A percentile compares a stretch with the other conserved stretches of the same genome.
Evolutionary conservation across 1,139 yeast species (phyloP).

Genomic region (Meyerozyma guilliermondii): DNA sequence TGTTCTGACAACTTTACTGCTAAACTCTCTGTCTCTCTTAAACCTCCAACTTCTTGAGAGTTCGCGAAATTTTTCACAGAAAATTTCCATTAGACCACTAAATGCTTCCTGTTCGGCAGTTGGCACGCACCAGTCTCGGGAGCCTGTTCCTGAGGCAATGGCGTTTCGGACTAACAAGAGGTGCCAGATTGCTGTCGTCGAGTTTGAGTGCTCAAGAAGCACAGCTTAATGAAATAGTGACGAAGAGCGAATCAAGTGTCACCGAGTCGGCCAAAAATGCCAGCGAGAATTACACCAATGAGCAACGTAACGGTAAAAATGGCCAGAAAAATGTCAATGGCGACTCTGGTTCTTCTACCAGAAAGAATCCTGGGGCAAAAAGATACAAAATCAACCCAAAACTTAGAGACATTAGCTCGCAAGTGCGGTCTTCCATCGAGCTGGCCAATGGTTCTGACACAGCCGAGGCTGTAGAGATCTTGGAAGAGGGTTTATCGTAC

Average conservation of each 20-base stretch:
- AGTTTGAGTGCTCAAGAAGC: neutral
- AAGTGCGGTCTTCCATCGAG: constrained; percentile 23
- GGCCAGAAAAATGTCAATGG: neutral
- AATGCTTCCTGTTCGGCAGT: constrained; percentile 19
- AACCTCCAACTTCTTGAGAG: neutral
- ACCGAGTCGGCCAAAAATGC: neutral
- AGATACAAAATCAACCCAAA: constrained; percentile 16
- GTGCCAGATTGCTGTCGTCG: neutral
- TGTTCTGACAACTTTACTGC: no score
- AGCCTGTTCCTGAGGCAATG: neutral
- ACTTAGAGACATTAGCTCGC: constrained; percentile 31
- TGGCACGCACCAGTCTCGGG: constrained; percentile 14
- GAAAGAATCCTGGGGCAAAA: neutral
- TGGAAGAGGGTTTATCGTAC: constrained; percentile 40
- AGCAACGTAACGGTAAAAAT: neutral
- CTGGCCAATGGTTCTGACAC: constrained; percentile 15
- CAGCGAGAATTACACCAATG: neutral
- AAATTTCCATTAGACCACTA: neutral
- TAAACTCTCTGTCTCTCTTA: neutral
- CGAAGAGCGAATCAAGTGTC: neutral
- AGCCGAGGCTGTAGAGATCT: constrained; percentile 30
- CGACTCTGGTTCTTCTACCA: neutral
- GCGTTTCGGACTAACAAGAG: neutral
- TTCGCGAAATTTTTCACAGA: neutral
- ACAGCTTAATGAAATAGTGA: neutral